Conservation (phyloP, 2,329 filamentous ascomycete species). For the Arthrobotrys sinensis region DNA sequence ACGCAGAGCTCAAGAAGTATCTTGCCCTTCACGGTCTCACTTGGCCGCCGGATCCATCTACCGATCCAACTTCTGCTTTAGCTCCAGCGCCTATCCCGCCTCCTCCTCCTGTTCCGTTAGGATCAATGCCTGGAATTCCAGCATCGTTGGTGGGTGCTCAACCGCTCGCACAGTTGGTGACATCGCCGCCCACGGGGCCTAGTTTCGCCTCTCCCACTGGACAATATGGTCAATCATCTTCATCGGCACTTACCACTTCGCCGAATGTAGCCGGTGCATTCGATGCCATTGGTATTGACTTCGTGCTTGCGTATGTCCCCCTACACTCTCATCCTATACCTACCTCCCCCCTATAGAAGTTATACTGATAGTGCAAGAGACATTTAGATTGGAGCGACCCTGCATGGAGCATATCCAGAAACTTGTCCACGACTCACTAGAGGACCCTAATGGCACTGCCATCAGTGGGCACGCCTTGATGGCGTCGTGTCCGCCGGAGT, state of each 20-base stretch:
- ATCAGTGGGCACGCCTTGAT: conserved; percentile 93
- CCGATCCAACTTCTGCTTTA: conserved; percentile 62
- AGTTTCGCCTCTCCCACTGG: conserved; percentile 49
- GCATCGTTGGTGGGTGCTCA: conserved; percentile 63
- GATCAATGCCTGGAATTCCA: conserved; percentile 61
- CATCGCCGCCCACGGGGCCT: conserved; percentile 51
- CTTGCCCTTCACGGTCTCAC: conserved; percentile 74
- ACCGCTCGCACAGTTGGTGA: conserved; percentile 50
- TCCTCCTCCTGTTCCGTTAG: conserved; percentile 55
- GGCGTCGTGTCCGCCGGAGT: conserved; percentile 84
- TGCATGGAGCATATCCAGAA: conserved; percentile 90
- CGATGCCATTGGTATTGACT: conserved; percentile 88
- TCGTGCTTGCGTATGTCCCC: conserved; percentile 87
- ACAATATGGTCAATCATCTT: conserved; percentile 18
- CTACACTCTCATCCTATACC: conserved; percentile 58
- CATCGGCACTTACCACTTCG: conserved; percentile 23
- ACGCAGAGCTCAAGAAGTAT: conserved; percentile 79
- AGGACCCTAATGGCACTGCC: conserved; percentile 72
- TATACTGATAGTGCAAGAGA: conserved; percentile 31
- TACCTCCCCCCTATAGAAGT: conserved; percentile 63
- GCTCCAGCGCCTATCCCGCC: conserved; percentile 58
- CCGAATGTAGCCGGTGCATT: conserved; percentile 73
- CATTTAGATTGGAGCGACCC: conserved; percentile 84
- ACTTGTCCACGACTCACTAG: conserved; percentile 77
- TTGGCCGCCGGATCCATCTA: conserved; percentile 67